Percentiles rank a stretch among this genome's conserved stretches.
phyloP scores from a whole-genome alignment of 2,329 filamentous ascomycete species.

The Aureobasidium subglaciale region DNA sequence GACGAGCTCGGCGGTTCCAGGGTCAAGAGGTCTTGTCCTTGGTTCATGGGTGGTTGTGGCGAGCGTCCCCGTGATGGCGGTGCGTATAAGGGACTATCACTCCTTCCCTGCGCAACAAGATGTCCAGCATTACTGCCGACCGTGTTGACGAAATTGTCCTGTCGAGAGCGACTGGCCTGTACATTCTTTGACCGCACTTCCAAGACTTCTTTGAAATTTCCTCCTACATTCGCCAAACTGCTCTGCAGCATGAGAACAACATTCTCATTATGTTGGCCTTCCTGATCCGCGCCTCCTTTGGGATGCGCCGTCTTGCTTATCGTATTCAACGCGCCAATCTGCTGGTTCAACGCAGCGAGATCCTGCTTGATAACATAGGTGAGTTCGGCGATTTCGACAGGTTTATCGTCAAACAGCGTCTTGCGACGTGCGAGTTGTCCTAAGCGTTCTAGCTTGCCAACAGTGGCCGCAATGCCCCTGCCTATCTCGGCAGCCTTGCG shows the following conservation, averaged over 20 bases:
- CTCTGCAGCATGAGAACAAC: conserved; percentile 87
- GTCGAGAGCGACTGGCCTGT: conserved; percentile 82
- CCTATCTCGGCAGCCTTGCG: conserved; percentile 87
- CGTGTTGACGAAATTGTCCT: conserved; percentile 92
- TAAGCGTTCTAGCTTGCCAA: conserved; percentile 89
- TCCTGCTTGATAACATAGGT: conserved; percentile 99
- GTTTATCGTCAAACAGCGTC: conserved; percentile 93
- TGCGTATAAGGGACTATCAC: conserved; percentile 46
- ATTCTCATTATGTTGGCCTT: conserved; percentile 97
- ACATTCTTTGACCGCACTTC: conserved; percentile 98
- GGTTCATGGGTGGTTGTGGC: conserved; percentile 29
- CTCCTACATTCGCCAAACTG: conserved; percentile 84
- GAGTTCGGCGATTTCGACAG: conserved; percentile 93
- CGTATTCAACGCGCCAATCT: conserved; percentile 75
- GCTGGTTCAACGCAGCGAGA: conserved; percentile 73
- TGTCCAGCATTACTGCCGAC: conserved; percentile 47
- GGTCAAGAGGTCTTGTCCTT: conserved; percentile 62
- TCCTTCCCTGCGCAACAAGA: conserved; percentile 43
- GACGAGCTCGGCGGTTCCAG: conserved; percentile 60
- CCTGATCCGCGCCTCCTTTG: conserved; percentile 53
- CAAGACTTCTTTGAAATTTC: conserved; percentile 94
- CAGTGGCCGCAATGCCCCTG: conserved; percentile 81
- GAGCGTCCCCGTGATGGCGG: conserved; percentile 16
- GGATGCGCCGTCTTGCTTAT: conserved; percentile 68
- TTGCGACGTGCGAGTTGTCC: conserved; percentile 92